phyloP scores from a whole-genome alignment of 164 flowering plant genomes.

The Warburgia ugandensis region DNA sequence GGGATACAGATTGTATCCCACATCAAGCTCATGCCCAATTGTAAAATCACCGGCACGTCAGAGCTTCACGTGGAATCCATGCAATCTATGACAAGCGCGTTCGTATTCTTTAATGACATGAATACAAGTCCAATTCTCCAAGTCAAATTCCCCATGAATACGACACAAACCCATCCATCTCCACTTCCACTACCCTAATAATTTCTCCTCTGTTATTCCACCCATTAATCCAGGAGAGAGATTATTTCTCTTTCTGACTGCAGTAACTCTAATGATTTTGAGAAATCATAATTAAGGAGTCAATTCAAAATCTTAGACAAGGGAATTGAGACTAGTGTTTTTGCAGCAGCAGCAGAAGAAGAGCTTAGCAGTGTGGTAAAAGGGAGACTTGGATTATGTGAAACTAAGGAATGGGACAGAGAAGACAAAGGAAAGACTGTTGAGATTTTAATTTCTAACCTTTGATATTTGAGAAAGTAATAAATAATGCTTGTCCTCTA shows the following conservation, averaged over 20 bases:
- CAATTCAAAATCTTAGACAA: too few species aligned
- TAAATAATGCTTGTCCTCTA: too few species aligned
- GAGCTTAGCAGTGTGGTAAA: too few species aligned
- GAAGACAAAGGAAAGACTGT: too few species aligned
- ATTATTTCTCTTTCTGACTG: background rate
- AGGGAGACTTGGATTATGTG: too few species aligned
- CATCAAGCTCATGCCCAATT: conserved; percentile 7
- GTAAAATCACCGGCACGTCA: conserved; percentile 41
- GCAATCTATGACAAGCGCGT: conserved; percentile 27
- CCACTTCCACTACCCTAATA: background rate
- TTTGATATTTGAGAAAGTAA: too few species aligned
- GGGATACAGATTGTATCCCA: background rate
- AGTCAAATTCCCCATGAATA: background rate
- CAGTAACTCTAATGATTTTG: too few species aligned
- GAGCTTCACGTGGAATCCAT: conserved; percentile 54
- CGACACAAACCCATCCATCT: background rate
- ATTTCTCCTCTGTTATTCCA: background rate
- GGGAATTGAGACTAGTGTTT: too few species aligned
- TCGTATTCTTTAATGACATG: background rate
- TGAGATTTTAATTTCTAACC: too few species aligned
- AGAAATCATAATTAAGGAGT: too few species aligned
- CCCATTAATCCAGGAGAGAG: background rate
- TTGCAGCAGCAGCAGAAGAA: too few species aligned
- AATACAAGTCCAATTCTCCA: background rate
- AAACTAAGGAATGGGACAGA: too few species aligned